A percentile compares a stretch with the other conserved stretches of the same genome.
phyloP scores from a whole-genome alignment of 2,329 filamentous ascomycete species.

The Diaporthe citrichinensis region DNA sequence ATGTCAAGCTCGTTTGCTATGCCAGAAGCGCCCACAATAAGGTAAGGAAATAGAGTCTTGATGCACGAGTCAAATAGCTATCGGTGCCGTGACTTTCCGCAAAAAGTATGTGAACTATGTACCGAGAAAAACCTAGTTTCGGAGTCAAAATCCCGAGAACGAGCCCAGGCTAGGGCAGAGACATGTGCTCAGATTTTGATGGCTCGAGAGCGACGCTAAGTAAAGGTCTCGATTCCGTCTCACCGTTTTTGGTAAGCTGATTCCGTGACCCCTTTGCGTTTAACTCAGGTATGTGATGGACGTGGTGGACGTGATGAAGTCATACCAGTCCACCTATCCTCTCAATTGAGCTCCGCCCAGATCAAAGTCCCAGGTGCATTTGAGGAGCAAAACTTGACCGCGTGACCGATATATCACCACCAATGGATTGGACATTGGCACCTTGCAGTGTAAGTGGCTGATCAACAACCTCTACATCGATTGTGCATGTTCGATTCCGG shows the following conservation, averaged over 20 bases:
- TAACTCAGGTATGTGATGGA: not conserved
- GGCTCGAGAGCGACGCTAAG: constrained; percentile 15
- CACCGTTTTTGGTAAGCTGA: constrained; percentile 15
- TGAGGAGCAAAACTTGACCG: not conserved
- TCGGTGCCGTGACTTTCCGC: not conserved
- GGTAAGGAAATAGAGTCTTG: not conserved
- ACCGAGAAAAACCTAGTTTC: not conserved
- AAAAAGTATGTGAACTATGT: not conserved
- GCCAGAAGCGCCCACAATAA: not conserved
- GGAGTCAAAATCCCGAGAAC: not conserved
- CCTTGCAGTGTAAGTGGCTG: not conserved
- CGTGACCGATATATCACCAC: not conserved
- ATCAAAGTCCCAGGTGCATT: not conserved
- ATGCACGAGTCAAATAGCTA: not conserved
- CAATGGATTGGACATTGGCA: not conserved
- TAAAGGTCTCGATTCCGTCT: not conserved
- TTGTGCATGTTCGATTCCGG: not conserved
- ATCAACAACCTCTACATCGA: not conserved
- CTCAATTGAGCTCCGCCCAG: not conserved
- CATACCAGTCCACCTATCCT: not conserved
- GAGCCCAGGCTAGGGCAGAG: not conserved
- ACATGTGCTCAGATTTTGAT: constrained; percentile 2
- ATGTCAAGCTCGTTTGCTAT: not conserved
- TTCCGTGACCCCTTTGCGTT: not conserved
- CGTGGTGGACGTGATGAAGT: not conserved